These are phyloP conservation scores for Sporothrix sp. DNA, from an alignment of 2,329 filamentous ascomycete genomes.

Conservation along the genomic window DNA sequence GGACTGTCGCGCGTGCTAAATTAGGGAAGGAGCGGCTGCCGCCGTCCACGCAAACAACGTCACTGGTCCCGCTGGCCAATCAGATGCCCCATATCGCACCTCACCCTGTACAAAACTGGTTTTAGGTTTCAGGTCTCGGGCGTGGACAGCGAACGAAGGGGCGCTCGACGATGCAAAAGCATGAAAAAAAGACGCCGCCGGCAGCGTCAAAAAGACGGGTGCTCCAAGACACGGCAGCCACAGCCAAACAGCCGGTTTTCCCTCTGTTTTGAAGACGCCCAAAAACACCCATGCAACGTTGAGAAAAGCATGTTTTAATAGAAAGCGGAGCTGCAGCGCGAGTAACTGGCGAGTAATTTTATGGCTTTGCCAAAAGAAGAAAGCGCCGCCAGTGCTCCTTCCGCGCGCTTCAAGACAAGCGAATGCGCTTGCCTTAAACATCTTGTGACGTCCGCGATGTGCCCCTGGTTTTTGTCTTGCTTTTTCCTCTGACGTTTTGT, in stretches of 20 bases:
- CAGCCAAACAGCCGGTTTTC: neutral
- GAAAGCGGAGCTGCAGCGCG: neutral
- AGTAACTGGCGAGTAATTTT: neutral
- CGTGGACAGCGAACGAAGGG: constrained; percentile 9
- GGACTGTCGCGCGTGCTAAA: neutral
- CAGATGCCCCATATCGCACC: neutral
- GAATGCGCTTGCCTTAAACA: neutral
- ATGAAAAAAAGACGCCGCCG: too few relatives aligned
- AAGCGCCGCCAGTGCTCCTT: constrained; percentile 2
- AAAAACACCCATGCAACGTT: neutral
- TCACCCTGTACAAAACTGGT: constrained; percentile 7
- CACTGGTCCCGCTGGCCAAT: constrained; percentile 16
- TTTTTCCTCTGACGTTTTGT: neutral
- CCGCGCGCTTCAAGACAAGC: constrained; percentile 1
- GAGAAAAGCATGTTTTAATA: neutral
- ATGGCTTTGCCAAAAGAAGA: neutral
- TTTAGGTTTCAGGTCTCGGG: constrained; percentile 13
- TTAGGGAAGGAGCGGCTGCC: constrained; percentile 15
- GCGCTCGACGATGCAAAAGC: neutral
- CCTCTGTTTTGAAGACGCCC: neutral
- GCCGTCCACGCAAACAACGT: constrained; percentile 18
- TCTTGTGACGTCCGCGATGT: constrained; percentile 3
- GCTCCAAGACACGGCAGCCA: neutral
- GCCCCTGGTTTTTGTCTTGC: neutral
- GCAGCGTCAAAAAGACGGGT: neutral